Conservation (phyloP, 1,284 basidiomycete genomes). For the Tilletia horrida region DNA sequence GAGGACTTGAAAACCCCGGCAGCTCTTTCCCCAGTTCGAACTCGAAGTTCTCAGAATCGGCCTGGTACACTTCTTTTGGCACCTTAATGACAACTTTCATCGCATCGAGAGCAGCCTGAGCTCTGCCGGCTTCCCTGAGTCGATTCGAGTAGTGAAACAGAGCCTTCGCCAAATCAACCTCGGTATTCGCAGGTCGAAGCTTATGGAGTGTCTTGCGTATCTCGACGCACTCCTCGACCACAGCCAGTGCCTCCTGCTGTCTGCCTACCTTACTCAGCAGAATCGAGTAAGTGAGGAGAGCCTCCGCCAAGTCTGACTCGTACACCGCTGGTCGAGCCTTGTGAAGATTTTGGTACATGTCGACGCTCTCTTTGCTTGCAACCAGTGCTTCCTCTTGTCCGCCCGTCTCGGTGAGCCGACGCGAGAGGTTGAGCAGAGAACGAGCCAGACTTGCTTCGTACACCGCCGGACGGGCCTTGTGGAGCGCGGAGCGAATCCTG, state of each 20-base stretch:
- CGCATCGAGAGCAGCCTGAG: neutral
- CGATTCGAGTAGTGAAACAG: neutral
- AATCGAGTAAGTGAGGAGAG: neutral
- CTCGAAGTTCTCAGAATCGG: no score
- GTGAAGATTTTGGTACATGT: neutral
- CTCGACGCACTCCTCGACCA: neutral
- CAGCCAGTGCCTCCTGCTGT: neutral
- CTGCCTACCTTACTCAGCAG: neutral
- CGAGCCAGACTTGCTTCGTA: neutral
- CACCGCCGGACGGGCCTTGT: neutral
- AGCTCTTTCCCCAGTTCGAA: no score
- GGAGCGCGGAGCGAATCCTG: neutral
- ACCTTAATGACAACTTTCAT: no score
- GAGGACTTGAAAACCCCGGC: no score
- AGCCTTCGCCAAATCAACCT: neutral
- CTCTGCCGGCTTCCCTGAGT: neutral
- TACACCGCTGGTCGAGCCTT: neutral
- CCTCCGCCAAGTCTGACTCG: neutral
- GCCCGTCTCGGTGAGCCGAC: neutral
- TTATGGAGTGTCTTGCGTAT: neutral
- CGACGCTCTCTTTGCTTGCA: neutral
- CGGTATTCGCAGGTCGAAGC: neutral
- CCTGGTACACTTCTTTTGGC: no score
- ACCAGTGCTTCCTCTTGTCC: neutral
- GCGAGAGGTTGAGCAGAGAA: neutral